Evolutionary conservation across 164 flowering plant genomes (phyloP), one percentile per base, ranked within the genome.

Genomic region (Echeveria elegans): DNA sequence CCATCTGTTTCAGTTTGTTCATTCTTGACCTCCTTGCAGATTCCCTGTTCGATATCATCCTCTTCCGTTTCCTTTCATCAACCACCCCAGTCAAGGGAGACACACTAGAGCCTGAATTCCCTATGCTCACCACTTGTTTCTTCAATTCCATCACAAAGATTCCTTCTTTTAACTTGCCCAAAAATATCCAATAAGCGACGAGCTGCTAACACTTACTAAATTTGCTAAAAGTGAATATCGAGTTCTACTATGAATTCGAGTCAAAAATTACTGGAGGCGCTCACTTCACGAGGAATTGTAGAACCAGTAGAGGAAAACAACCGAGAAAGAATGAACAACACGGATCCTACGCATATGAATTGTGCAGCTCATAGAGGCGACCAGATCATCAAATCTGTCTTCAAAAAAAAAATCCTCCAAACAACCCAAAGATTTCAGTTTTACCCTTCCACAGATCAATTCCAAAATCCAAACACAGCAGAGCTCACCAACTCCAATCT

Each of bases 91-190:
- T n/a, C 21, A 71, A 70, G 0, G 66, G 77, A 37, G 28, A 21
- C 14, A 21, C 66, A 40, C 37, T 29, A n/a, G 66, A 63, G 7
- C 66, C 66, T 14, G 47, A 63, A 29, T 47, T 32, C 26, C 24
- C 58, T 21, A 12, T 2, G 58, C 58, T 8, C 66, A 37, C 45
- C 28, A 6, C 28, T 14, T n/a, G 66, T 15, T 64, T 72, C 63
- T 63, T 48, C 24, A 79, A 34, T 14, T 70, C 47, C 82, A 77
- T 78, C 61, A 28, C 31, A 14, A 56, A 26, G 4, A 18, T 56
- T 59, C 2, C 21, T 36, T 19, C 29, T 21, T 3, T 14, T 19
- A 41, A 36, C n/a, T 21, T 5, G 1, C 41, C 29, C 37, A 63
- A 21, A 4, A 19, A 63, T 63, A 6, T 1, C 47, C 16, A 4